phyloP scores from a whole-genome alignment of 1,284 basidiomycete species.

The Microbotryum silenes-acaulis region DNA sequence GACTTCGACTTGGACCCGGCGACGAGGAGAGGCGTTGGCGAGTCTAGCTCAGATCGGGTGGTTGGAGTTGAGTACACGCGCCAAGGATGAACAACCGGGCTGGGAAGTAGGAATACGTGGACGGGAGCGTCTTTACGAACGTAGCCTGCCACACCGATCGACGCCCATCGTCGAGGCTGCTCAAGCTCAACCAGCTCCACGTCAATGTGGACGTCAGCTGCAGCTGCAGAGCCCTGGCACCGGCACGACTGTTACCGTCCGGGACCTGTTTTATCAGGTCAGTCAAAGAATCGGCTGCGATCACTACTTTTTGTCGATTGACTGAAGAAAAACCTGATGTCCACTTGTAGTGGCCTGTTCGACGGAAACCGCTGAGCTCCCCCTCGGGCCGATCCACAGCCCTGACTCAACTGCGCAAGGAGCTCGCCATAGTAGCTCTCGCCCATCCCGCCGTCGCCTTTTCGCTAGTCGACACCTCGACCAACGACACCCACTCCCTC shows the following conservation, averaged over 20 bases:
- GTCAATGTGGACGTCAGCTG: too few relatives aligned
- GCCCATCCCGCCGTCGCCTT: slow-evolving; percentile 63
- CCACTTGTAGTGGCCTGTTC: slow-evolving; percentile 58
- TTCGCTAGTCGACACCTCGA: slow-evolving; percentile 52
- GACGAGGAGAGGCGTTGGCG: slow-evolving; percentile 22
- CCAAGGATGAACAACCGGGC: slow-evolving; percentile 37
- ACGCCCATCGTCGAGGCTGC: not conserved
- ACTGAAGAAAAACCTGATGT: not conserved
- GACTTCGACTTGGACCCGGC: too few relatives aligned
- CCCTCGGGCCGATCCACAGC: slow-evolving; percentile 45
- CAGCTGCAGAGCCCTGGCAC: too few relatives aligned
- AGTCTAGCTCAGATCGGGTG: slow-evolving; percentile 34
- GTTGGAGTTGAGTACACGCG: slow-evolving; percentile 68
- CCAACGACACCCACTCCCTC: not conserved
- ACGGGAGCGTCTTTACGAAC: slow-evolving; percentile 37
- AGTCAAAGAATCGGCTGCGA: slow-evolving; percentile 31
- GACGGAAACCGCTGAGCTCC: slow-evolving; percentile 28
- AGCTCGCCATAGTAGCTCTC: slow-evolving; percentile 63
- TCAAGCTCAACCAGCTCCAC: not conserved
- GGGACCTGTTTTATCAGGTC: slow-evolving; percentile 80
- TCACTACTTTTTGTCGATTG: not conserved
- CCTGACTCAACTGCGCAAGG: slow-evolving; percentile 57
- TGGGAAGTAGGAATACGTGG: not conserved
- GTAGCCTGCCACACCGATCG: slow-evolving; percentile 44
- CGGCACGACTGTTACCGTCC: slow-evolving; percentile 70